A percentile compares a stretch with the other conserved stretches of the same genome.
phyloP scores from a whole-genome alignment of 805 yeast species.

The Saturnispora silvae region DNA sequence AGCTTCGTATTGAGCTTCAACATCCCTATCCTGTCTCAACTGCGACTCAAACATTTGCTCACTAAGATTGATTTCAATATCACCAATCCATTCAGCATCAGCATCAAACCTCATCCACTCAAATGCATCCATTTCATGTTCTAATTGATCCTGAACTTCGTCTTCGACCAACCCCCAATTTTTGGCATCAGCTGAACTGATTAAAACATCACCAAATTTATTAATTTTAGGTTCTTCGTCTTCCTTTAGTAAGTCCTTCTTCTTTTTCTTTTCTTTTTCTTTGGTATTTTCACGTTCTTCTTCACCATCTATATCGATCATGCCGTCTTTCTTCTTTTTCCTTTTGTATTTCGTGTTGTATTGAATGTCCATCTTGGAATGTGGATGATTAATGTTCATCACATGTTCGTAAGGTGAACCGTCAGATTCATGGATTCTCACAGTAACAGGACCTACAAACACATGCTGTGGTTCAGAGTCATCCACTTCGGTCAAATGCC shows the following conservation, averaged over 20 bases:
- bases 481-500: conserved; percentile 32
- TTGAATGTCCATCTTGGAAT: conserved; percentile 84
- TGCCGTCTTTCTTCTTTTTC: conserved; percentile 50
- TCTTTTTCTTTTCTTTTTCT: conserved; percentile 14
- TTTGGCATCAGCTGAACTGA: conserved; percentile 44
- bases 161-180: conserved; percentile 59
- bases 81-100: conserved; percentile 94
- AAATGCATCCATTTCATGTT: conserved; percentile 54
- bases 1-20: conserved; percentile 89
- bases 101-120: conserved; percentile 98
- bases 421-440: conserved; percentile 93
- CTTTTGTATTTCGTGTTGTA: conserved; percentile 90
- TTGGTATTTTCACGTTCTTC: conserved; percentile 16
- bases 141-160: conserved; percentile 19
- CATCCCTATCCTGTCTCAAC: conserved; percentile 87
- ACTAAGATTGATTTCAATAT: conserved; percentile 71
- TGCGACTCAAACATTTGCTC: conserved; percentile 94
- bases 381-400: conserved; percentile 76
- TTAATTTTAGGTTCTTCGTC: conserved; percentile 18
- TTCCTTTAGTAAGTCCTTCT: conserved; percentile 14
- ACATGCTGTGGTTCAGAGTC: conserved; percentile 36
- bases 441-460: conserved; percentile 92
- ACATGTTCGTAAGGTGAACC: conserved; percentile 98
- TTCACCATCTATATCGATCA: conserved; percentile 21
- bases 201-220: conserved; percentile 72